Conservation (phyloP, 345 rosid genomes). For the Corymbia maculata region DNA sequence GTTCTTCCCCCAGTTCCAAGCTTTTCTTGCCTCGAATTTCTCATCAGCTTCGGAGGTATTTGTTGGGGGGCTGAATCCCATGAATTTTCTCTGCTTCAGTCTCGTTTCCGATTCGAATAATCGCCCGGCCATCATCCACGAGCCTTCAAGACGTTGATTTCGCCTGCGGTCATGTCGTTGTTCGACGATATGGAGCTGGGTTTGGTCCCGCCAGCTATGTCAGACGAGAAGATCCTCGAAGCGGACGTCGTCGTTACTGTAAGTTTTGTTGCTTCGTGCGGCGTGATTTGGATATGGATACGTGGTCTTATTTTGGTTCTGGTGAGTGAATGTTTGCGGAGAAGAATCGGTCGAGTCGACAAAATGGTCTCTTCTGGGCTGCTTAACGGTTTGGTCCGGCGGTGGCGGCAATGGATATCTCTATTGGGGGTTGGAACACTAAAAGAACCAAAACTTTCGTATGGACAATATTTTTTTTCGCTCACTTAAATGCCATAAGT, state of each 20-base stretch:
- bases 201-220: slow-evolving; percentile 31
- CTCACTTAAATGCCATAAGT: no score
- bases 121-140: not conserved
- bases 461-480: no score
- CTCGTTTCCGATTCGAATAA: not conserved
- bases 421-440: not conserved
- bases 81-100: not conserved
- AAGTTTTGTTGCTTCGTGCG: slow-evolving; percentile 3
- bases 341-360: not conserved
- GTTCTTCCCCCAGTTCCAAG: not conserved
- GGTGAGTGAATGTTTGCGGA: no score
- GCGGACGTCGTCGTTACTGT: slow-evolving; percentile 32
- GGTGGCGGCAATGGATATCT: not conserved
- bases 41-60: not conserved
- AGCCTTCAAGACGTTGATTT: not conserved
- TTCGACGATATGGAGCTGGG: slow-evolving; percentile 46
- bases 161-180: not conserved
- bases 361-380: not conserved
- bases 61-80: not conserved
- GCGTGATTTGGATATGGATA: not conserved
- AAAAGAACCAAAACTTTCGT: no score
- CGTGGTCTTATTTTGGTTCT: not conserved
- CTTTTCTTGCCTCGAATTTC: not conserved
- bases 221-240: slow-evolving; percentile 50
- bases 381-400: not conserved